Percentiles rank a stretch among this genome's conserved stretches.
Conservation (phyloP, 164 flowering plant species). For the Saururus chinensis region DNA sequence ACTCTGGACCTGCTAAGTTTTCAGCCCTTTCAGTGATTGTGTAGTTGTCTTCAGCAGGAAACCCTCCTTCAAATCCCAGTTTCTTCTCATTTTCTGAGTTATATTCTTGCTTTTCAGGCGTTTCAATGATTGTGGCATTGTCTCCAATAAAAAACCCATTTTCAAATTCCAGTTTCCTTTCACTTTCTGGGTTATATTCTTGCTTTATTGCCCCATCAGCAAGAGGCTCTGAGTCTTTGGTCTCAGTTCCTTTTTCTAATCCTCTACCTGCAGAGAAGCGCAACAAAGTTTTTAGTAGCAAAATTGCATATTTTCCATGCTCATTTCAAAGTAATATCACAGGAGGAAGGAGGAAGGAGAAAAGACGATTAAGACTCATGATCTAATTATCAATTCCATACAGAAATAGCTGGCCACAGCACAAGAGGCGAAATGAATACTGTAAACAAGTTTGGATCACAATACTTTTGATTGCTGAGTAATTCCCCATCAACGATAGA, state of each 20-base stretch:
- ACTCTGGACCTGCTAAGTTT: background rate
- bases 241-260: conserved; percentile 13
- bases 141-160: conserved; percentile 4
- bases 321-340: background rate
- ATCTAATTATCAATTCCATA: background rate
- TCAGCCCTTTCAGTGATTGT: conserved; percentile 4
- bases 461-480: no score
- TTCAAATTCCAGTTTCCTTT: conserved; percentile 7
- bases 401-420: background rate
- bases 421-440: no score
- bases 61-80: conserved; percentile 7
- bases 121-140: background rate
- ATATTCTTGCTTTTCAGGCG: conserved; percentile 6
- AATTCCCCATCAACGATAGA: no score
- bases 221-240: conserved; percentile 1
- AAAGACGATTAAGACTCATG: background rate
- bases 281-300: background rate
- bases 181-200: conserved; percentile 6
- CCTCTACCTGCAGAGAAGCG: conserved; percentile 18
- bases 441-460: no score
- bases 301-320: background rate
- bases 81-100: conserved; percentile 5
- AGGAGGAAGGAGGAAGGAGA: background rate
- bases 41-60: conserved; percentile 11
- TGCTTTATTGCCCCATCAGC: conserved; percentile 6